phyloP scores from a whole-genome alignment of 352 stramenopile genomes.

The Phytophthora quininea region DNA sequence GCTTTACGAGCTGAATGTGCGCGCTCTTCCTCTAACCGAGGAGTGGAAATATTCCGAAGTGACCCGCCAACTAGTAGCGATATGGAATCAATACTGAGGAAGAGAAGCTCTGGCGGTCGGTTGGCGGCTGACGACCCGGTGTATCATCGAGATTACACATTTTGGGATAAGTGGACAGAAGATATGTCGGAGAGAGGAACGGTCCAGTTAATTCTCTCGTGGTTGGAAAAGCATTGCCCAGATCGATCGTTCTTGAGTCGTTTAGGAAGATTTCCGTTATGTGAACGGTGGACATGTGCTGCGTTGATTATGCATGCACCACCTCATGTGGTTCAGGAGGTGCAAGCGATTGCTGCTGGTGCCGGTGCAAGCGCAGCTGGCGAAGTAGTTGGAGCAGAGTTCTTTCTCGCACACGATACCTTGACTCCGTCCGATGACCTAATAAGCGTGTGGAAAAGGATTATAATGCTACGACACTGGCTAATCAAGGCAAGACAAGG shows the following conservation, averaged over 20 bases:
- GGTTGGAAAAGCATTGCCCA: constrained; percentile 75
- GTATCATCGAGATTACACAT: constrained; percentile 47
- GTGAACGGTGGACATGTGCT: constrained; percentile 73
- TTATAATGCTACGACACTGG: constrained; percentile 86
- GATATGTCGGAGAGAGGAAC: constrained; percentile 67
- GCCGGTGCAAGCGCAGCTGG: constrained; percentile 30
- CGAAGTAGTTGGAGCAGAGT: constrained; percentile 30
- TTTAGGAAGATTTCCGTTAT: constrained; percentile 71
- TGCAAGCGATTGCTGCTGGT: constrained; percentile 72
- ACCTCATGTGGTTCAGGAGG: constrained; percentile 75
- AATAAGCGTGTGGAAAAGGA: constrained; percentile 72
- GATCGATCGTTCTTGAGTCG: constrained; percentile 83
- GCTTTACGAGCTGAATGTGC: constrained; percentile 40
- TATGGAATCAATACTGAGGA: constrained; percentile 18
- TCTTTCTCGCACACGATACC: constrained; percentile 55
- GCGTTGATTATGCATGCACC: constrained; percentile 84
- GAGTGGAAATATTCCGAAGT: constrained; percentile 7
- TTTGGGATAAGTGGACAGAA: constrained; percentile 60
- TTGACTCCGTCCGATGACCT: constrained; percentile 79
- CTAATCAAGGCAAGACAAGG: constrained; percentile 83
- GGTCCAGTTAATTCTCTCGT: constrained; percentile 67
- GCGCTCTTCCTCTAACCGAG: constrained; percentile 24
- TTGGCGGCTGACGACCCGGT: constrained; percentile 21
- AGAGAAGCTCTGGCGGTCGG: constrained; percentile 21
- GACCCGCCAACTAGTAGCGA: constrained; percentile 14